These are phyloP conservation scores for Tylopilus sp. DNA, from an alignment of 768 basidiomycete genomes.

Conservation along the genomic window DNA sequence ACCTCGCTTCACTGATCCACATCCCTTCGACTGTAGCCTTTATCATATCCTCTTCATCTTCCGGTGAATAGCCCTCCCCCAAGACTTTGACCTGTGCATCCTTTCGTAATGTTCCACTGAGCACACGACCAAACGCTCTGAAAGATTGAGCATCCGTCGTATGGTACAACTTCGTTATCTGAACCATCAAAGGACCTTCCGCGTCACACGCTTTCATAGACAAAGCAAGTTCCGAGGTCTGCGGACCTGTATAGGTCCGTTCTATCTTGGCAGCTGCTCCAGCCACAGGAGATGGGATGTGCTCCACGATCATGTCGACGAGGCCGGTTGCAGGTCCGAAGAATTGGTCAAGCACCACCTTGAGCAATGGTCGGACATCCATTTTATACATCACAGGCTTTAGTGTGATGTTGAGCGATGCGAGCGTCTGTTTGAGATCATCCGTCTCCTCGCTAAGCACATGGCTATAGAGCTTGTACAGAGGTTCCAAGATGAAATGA, in stretches of 20 bases:
- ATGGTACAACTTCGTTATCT: constrained; percentile 92
- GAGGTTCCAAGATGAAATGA: constrained; percentile 91
- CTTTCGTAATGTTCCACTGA: constrained; percentile 86
- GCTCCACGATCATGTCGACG: constrained; percentile 87
- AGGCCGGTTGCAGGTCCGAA: constrained; percentile 89
- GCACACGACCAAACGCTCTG: constrained; percentile 90
- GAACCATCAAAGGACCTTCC: constrained; percentile 87
- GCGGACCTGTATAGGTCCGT: constrained; percentile 84
- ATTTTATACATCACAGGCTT: constrained; percentile 97
- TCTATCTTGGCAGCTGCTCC: constrained; percentile 67
- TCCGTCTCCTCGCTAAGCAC: constrained; percentile 94
- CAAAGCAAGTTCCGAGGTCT: constrained; percentile 71
- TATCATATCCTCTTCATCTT: constrained; percentile 99
- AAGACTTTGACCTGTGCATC: constrained; percentile 91
- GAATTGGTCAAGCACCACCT: constrained; percentile 93
- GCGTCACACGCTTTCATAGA: constrained; percentile 83
- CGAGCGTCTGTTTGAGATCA: constrained; percentile 76
- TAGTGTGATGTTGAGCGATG: constrained; percentile 72
- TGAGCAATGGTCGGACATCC: constrained; percentile 93
- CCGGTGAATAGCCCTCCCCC: constrained; percentile 97
- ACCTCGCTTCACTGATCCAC: constrained; percentile 92
- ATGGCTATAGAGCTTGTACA: constrained; percentile 96
- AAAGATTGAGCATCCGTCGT: constrained; percentile 96
- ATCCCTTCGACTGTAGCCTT: constrained; percentile 79
- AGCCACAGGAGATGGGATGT: constrained; percentile 79